Base-by-base conservation (phyloP, 352 stramenopile species). In the Phytopythium delawarense region DNA sequence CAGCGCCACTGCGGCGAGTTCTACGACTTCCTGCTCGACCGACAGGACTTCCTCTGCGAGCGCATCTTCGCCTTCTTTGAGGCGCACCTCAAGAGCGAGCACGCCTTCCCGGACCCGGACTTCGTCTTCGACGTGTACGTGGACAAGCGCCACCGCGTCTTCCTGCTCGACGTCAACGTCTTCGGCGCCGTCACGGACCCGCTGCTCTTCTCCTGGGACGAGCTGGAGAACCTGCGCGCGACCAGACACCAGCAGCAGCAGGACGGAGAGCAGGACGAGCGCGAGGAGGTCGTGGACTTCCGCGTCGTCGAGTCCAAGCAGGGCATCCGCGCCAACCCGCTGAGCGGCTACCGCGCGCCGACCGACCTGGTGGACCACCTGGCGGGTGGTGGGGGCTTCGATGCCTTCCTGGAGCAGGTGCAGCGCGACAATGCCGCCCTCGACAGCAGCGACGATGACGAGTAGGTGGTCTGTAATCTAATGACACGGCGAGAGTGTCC, bases 121-220 rank as follows among this genome's bases (percentile, higher is more conserved):
- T 98, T 94, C 71, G 81, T 95, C 32, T 90, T 98, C 15, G 96
- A 99, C 70, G 79, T 98, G 23, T 99, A 98, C 66, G 70, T 98
- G 28, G 94, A 98, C 76, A 98, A 96, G 69, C 80, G 94, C 49
- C 75, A 91, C 64, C 79, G 88, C 42, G 88, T 97, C 30, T 97
- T 91, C 68, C 70, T 99, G 20, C 52, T 99, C 23, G 96, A 99
- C 77, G 96, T 99, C 61, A 99, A 98, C 75, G 87, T 98, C 15
- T 98, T 96, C 77, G 87, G 87, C 18, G 68, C 37, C 18, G 79
- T 94, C n/a, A 98, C 96, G 0, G 92, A 99, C 70, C 71, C 88
- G 34, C 78, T 98, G n/a, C 66, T 99, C 30, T 99, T 98, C 71
- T 80, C 86, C 23, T 98, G 93, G 92, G 69, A 86, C 8, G 93